Percentiles rank a stretch among this genome's conserved stretches.
Evolutionary conservation across 1,284 basidiomycete species (phyloP).

Genomic region (Cutaneotrichosporon spelunceum): DNA sequence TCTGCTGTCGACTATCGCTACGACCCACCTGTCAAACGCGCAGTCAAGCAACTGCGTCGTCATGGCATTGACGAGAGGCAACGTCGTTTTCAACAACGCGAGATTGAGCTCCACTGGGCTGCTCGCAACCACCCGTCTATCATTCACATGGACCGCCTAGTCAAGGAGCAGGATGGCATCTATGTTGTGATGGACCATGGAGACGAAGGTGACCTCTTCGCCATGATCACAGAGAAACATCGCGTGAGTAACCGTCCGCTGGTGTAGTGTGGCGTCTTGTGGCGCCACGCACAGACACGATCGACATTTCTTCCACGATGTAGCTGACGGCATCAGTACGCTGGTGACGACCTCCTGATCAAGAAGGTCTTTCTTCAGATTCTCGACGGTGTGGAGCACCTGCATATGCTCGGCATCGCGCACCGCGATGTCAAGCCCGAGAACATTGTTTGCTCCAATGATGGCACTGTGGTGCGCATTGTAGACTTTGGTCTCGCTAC

Average conservation of each 20-base stretch:
- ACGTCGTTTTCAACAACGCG: conserved; percentile 72
- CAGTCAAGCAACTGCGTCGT: conserved; percentile 80
- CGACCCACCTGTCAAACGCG: conserved; percentile 59
- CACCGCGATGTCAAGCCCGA: conserved; percentile 98
- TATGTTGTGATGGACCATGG: conserved; percentile 67
- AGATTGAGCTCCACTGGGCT: conserved; percentile 61
- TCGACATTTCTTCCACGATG: background rate
- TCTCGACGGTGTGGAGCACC: conserved; percentile 86
- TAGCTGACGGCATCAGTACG: conserved; percentile 55
- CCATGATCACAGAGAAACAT: conserved; percentile 62
- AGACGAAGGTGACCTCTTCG: conserved; percentile 87
- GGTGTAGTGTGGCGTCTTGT: background rate
- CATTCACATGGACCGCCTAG: conserved; percentile 80
- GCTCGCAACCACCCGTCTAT: conserved; percentile 72
- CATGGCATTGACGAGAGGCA: conserved; percentile 65
- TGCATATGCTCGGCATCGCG: conserved; percentile 68
- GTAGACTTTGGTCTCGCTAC: conserved; percentile 98
- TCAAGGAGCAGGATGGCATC: conserved; percentile 63
- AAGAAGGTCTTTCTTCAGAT: conserved; percentile 86
- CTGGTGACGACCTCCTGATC: conserved; percentile 75
- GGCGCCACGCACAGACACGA: background rate
- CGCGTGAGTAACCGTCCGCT: conserved; percentile 40
- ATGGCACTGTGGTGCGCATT: conserved; percentile 76
- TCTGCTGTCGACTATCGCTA: conserved; percentile 66
- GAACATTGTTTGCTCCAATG: conserved; percentile 82